These are phyloP conservation scores for Diutina ranongensis DNA, from an alignment of 1,139 yeast species.

Conservation along the genomic window DNA sequence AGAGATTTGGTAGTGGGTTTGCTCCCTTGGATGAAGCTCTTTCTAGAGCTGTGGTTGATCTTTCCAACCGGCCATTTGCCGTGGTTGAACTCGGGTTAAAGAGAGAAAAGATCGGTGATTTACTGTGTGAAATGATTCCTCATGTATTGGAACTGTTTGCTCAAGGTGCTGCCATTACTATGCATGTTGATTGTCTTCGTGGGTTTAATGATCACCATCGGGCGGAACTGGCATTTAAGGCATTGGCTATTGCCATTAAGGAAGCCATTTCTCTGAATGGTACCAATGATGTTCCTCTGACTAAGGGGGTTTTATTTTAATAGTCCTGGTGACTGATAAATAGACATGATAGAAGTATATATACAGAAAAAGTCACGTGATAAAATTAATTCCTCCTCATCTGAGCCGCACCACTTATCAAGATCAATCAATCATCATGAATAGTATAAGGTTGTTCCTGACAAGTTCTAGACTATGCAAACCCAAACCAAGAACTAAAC, in stretches of 20 bases:
- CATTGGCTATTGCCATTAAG: conserved; percentile 81
- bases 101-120: conserved; percentile 87
- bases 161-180: conserved; percentile 76
- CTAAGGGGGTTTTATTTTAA: conserved; percentile 80
- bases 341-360: not conserved
- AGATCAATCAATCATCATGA: too few species aligned
- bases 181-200: conserved; percentile 88
- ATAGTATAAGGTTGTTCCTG: too few species aligned
- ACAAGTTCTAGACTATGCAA: too few species aligned
- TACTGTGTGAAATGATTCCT: conserved; percentile 93
- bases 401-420: too few species aligned
- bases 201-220: conserved; percentile 95
- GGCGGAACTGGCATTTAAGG: conserved; percentile 93
- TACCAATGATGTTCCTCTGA: conserved; percentile 83
- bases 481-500: too few species aligned
- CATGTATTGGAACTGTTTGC: conserved; percentile 93
- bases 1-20: conserved; percentile 86
- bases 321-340: not conserved
- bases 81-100: conserved; percentile 81
- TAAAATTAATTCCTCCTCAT: not conserved
- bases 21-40: conserved; percentile 96
- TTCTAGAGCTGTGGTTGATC: conserved; percentile 86
- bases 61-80: conserved; percentile 87
- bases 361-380: too few species aligned
- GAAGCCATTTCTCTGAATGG: conserved; percentile 83